Base-by-base conservation (phyloP, 2,329 filamentous ascomycete species). In the Hypoxylon sp. region DNA sequence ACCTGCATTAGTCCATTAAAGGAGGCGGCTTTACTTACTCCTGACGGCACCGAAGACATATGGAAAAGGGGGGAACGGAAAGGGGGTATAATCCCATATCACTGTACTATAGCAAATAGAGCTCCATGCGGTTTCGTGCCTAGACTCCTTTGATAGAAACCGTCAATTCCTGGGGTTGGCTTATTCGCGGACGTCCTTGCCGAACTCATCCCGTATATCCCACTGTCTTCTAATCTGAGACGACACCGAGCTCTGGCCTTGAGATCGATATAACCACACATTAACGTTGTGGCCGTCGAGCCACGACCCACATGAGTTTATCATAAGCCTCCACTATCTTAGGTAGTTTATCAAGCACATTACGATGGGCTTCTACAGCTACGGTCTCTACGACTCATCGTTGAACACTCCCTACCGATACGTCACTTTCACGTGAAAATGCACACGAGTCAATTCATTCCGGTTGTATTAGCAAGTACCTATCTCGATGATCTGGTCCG, bases 401-500 rank as follows among this genome's bases (percentile, higher is more conserved):
- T 52, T 20, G 14, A 11, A 44, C 7, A 40, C 14, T 3, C 18
- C 51, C 16, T 20, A 32, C 30, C 9, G 46, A 28, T 57, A 65
- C 40, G 11, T 8, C 22, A 57, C 32, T 28, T 18, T n/a, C 50
- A 45, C 12, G 40, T 18, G 46, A 11, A 16, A 32, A 12, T 16
- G 24, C 14, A 32, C 38, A 42, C 30, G 16, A 22, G 55, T 56
- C 44, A 50, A 51, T 65, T 65, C 56, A 55, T 65, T 67, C 65
- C 57, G 55, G 48, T 55, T 58, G 36, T 53, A 67, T 69, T 73
- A 70, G 70, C 69, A 69, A 54, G 33, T 71, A 71, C 69, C 72
- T 72, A 69, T 71, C 61, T 70, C 61, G 54, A 69, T 51, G 57
- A 69, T 60, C 63, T 57, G 44, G 50, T 59, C 60, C 63, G 24